These are phyloP conservation scores for Chytriomyces hyalinus DNA, from an alignment of 192 early-diverging fungal species.

Conservation along the genomic window DNA sequence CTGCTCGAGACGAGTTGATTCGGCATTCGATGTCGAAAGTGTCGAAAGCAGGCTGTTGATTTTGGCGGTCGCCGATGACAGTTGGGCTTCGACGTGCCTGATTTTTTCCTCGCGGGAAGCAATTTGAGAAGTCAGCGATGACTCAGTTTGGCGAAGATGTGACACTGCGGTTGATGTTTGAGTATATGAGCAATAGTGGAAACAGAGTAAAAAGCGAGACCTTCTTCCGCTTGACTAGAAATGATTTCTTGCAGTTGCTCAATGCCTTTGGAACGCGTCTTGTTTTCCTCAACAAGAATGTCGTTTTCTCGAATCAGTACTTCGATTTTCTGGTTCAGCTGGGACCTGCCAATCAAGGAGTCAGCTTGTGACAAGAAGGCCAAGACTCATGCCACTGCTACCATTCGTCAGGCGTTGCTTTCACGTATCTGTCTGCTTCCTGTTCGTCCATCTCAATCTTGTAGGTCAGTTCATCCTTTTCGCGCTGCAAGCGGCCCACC, in stretches of 20 bases:
- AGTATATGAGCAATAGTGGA: background rate
- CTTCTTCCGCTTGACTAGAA: constrained; percentile 26
- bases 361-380: background rate
- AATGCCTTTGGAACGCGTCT: constrained; percentile 23
- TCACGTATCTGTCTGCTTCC: constrained; percentile 1
- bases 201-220: constrained; percentile 3
- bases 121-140: background rate
- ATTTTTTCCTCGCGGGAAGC: background rate
- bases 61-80: constrained; percentile 14
- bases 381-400: background rate
- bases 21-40: constrained; percentile 23
- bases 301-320: constrained; percentile 52
- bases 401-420: constrained; percentile 13
- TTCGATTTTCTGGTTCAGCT: constrained; percentile 31
- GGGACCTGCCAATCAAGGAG: background rate
- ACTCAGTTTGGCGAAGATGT: constrained; percentile 7
- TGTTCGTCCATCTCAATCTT: constrained; percentile 8
- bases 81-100: background rate
- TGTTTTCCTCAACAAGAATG: constrained; percentile 45
- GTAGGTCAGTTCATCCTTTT: constrained; percentile 1
- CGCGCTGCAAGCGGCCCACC: background rate
- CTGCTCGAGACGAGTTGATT: constrained; percentile 34
- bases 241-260: constrained; percentile 38
- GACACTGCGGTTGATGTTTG: background rate
- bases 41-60: constrained; percentile 26